Base-by-base conservation (phyloP, 352 stramenopile genomes). In the Pythium brachiatum region DNA sequence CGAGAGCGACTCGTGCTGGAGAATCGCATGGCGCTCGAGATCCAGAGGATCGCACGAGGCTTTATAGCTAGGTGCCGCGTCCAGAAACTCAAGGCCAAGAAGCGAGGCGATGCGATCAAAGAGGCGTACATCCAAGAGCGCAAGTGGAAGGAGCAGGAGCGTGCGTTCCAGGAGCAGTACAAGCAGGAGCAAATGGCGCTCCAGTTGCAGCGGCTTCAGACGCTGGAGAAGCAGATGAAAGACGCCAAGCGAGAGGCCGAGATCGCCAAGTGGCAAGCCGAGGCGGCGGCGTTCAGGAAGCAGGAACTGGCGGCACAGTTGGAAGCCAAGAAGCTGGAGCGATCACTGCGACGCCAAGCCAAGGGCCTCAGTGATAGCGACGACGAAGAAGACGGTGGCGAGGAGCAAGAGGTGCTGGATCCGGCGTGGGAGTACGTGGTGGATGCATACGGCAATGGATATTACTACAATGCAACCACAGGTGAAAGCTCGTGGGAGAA, bases 211-310 rank as follows among this genome's bases (percentile, higher is more conserved):
- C 69, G 72, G 27, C 56, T 81, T 0, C 70, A 81, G 23, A 57
- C 72, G 27, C 61, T 82, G 23, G 77, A 88, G 47, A 69, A 72
- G 27, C 58, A 77, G 34, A 57, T 85, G n/a, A 72, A 74, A 8
- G 74, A 88, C 57, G 83, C 79, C n/a, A 83, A 89, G 64, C 61
- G 76, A 27, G 79, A 89, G 48, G 72, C 70, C 1, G 78, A 90
- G 66, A 38, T 88, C 3, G 83, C 82, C 21, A 80, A 77, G 32
- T 79, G 76, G 39, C 70, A 82, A 29, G 73, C 70, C 4, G 67
- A 89, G 50, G 75, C 74, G 3, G 81, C 80, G 3, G 59, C 70
- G 56, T 83, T 71, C 15, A 36, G 64, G 9, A 75, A 73, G 18
- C 77, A 86, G 44, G 74, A 87, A 48, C 52, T 83, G 3, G 53